Base-by-base conservation (phyloP, 495 filamentous ascomycete species). In the Trichoderma parareesei region DNA sequence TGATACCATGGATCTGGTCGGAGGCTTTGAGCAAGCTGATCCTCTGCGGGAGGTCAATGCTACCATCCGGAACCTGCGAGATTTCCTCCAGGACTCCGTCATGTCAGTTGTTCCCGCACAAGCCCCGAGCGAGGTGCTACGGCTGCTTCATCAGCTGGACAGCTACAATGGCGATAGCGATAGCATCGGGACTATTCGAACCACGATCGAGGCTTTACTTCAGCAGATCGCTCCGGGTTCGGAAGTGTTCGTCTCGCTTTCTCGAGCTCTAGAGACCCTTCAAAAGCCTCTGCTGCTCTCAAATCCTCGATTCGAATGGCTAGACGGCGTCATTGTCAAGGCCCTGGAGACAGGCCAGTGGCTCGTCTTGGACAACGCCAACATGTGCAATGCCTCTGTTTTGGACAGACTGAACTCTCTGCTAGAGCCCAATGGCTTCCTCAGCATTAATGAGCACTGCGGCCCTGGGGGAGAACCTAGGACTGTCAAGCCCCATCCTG, bases 311-410 rank as follows among this genome's bases (percentile, higher is more conserved):
- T 99, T 99, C 73, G 90, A 96, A 71, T 99, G 95, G 95, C 85
- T 94, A 3, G 95, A 98, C 72, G 93, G 95, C 55, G 82, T 93
- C 64, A 85, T 99, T 40, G 88, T 97, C 27, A 84, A 90, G 66
- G 93, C 95, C 60, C 79, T 98, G 9, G 85, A 93, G 70, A 81
- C 88, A 69, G 95, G 95, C 38, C 79, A 90, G 53, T 99, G 95
- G 95, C 79, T 99, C 60, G 86, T 98, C 37, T 85, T 99, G 18
- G 93, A 98, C 72, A 97, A 98, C 77, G 93, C 95, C 61, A 99
- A 99, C 70, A 80, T 98, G 16, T 99, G 95, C 73, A 96, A 87
- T 69, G 85, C 93, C 5, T 97, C 94, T 5, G 93, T 98, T 11
- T 85, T 99, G 2, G 95, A 99, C 72, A 83, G 95, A 69, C 74